These are phyloP conservation scores for Boletus subparvulus DNA, from an alignment of 768 basidiomycete species.

Conservation along the genomic window DNA sequence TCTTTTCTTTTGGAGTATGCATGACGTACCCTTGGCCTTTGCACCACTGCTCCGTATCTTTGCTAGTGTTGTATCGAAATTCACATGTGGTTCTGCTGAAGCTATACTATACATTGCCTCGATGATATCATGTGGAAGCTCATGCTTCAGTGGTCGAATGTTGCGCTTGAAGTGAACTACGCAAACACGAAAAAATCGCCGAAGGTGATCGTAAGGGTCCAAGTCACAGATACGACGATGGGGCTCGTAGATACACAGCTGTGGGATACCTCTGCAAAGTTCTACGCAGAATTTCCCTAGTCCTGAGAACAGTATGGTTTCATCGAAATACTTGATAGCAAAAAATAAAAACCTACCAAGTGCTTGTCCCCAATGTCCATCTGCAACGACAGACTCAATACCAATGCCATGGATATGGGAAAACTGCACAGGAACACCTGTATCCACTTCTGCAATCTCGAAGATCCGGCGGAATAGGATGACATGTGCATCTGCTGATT, in stretches of 20 bases:
- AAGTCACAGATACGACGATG: background rate
- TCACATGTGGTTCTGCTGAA: background rate
- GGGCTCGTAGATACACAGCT: background rate
- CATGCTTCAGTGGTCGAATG: background rate
- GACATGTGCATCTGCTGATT: conserved; percentile 26
- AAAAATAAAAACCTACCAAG: background rate
- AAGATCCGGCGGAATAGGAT: conserved; percentile 24
- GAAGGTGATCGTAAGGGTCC: conserved; percentile 6
- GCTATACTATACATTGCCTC: conserved; percentile 1
- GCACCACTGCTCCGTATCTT: background rate
- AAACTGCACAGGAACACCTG: background rate
- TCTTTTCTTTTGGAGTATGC: too few species aligned
- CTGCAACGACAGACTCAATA: conserved; percentile 4
- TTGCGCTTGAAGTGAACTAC: background rate
- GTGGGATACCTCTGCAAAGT: background rate
- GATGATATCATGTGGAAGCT: background rate
- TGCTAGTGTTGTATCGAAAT: background rate
- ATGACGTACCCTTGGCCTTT: background rate
- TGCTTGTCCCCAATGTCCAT: conserved; percentile 6
- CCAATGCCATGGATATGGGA: background rate
- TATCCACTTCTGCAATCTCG: conserved; percentile 1
- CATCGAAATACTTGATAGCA: background rate
- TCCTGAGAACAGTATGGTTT: background rate
- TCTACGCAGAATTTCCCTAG: conserved; percentile 5
- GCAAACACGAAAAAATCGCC: background rate